phyloP scores from a whole-genome alignment of 139 green algal genomes.

The Zygnema cylindricum region DNA sequence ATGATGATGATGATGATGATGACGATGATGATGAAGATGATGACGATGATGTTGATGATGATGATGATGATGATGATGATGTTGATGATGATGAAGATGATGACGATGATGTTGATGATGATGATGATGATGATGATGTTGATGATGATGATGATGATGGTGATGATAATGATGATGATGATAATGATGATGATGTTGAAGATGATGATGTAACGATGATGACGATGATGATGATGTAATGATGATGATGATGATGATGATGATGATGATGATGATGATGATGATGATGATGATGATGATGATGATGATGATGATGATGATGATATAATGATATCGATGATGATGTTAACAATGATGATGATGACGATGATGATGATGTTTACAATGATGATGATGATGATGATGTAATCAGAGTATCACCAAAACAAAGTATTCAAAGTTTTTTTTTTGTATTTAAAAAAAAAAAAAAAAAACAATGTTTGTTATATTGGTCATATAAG shows the following conservation, averaged over 20 bases:
- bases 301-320: slow-evolving; percentile 20
- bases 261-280: slow-evolving; percentile 23
- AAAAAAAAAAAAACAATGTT: too few species aligned
- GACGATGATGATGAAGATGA: slow-evolving; percentile 4
- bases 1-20: neutral
- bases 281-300: slow-evolving; percentile 19
- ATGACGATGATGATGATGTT: too few species aligned
- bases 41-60: too few species aligned
- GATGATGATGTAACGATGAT: too few species aligned
- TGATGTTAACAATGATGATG: neutral
- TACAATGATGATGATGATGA: too few species aligned
- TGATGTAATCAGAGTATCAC: too few species aligned
- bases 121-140: neutral
- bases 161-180: slow-evolving; percentile 1
- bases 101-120: too few species aligned
- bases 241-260: slow-evolving; percentile 23
- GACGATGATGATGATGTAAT: neutral
- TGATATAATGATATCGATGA: slow-evolving; percentile 14
- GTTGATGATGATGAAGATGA: neutral
- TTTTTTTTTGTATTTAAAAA: too few species aligned
- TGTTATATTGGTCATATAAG: too few species aligned
- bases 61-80: too few species aligned
- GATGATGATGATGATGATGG: neutral
- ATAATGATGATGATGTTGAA: neutral
- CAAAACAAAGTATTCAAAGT: too few species aligned